Percentiles rank a stretch among this genome's conserved stretches.
Conservation (phyloP, 176 grass and related monocot species). For the Stipa capillata region DNA sequence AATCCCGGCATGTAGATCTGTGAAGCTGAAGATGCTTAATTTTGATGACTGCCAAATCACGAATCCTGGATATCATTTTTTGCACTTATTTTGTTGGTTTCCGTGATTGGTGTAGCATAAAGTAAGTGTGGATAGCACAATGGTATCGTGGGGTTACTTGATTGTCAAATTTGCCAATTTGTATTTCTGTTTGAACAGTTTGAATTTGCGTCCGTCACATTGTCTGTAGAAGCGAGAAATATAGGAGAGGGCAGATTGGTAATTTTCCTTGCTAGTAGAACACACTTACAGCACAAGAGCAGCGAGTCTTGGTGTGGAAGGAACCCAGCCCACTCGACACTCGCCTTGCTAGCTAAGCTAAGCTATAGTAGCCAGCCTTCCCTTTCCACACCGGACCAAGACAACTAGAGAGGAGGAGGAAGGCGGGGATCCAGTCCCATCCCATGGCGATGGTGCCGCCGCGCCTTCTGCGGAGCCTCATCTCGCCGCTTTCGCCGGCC, state of each 20-base stretch:
- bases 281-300: background rate
- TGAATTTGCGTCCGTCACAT: too few species aligned
- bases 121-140: background rate
- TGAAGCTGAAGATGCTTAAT: background rate
- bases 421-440: background rate
- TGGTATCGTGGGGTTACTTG: too few species aligned
- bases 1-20: background rate
- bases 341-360: too few species aligned
- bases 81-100: background rate
- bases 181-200: too few species aligned
- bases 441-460: background rate
- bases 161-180: too few species aligned
- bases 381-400: too few species aligned
- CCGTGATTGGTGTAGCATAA: background rate
- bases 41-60: background rate
- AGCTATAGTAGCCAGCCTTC: background rate
- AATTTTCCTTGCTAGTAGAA: background rate
- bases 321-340: too few species aligned
- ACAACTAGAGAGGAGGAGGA: background rate
- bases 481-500: background rate
- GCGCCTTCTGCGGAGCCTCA: constrained; percentile 25
- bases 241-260: background rate
- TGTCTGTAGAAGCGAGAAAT: too few species aligned
- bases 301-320: background rate
- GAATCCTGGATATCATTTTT: background rate